These are phyloP conservation scores for Candida glucosophila DNA, from an alignment of 1,139 yeast species.

Conservation along the genomic window DNA sequence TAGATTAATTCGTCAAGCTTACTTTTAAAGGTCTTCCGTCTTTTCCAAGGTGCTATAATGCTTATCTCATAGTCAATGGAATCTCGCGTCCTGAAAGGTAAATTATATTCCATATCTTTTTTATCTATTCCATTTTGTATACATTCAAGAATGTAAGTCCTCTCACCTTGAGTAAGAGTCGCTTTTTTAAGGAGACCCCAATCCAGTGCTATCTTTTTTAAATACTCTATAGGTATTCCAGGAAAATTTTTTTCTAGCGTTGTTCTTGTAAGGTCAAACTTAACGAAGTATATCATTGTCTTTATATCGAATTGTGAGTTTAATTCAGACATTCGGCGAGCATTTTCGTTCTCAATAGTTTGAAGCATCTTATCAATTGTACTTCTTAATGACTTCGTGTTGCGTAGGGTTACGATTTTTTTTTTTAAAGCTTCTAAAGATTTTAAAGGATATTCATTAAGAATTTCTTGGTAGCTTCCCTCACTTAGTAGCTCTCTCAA, in stretches of 20 bases:
- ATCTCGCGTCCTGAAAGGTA: constrained; percentile 8
- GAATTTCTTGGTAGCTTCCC: no score
- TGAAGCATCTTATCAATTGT: no score
- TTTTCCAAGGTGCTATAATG: constrained; percentile 9
- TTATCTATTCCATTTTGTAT: constrained; percentile 4
- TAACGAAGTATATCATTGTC: constrained; percentile 4
- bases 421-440: no score
- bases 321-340: no score
- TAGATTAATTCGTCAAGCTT: constrained; percentile 23
- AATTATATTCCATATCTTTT: constrained; percentile 6
- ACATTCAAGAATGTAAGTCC: constrained; percentile 5
- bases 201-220: constrained; percentile 4
- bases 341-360: no score
- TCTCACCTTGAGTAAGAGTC: constrained; percentile 12
- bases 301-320: constrained; percentile 2
- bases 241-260: constrained; percentile 6
- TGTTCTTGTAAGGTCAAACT: constrained; percentile 7
- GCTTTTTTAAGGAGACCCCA: constrained; percentile 3
- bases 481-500: no score
- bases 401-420: no score
- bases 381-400: no score
- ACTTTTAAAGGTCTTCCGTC: constrained; percentile 21
- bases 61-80: constrained; percentile 12
- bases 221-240: constrained; percentile 3
- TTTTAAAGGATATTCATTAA: no score